Base-by-base conservation (phyloP, 1,284 basidiomycete species). In the Ustilago esculenta region DNA sequence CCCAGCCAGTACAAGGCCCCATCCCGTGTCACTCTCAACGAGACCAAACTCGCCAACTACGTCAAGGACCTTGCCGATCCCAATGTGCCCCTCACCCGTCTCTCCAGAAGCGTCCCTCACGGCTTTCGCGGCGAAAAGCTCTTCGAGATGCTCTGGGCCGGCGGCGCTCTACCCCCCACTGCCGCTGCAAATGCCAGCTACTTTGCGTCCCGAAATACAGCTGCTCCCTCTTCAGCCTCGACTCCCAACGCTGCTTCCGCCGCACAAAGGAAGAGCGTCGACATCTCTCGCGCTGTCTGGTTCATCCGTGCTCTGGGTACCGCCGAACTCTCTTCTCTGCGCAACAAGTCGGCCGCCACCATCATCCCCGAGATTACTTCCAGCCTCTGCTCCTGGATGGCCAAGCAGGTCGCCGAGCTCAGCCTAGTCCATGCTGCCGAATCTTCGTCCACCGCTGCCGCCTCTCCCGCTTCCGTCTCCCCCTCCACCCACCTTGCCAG, bases 231-330 rank as follows among this genome's bases (percentile, higher is more conserved):
- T 17, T 37, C 35, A 43, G 23, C 45, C 18, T 17, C 47, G 9
- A 37, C 40, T 7, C 20, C 59, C 1, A 20, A 55, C 17, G 33
- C 58, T 12, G 20, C 41, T 9, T n/a, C 47, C 0, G 88, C 92
- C 34, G 87, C 89, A 42, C 18, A 25, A 0, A 88, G 92, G 23
- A 58, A 33, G 11, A 49, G 57, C 33, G 92, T 98, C 27, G 89
- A 91, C 1, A 87, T 94, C 36, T 86, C 89, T 1, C 86, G 96
- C 23, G 96, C 96, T 0, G 86, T 96, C 3, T 99, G 96, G 96
- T 94, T 96, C 81, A 87, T 98, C 25, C 87, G 94, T 12, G 91
- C 94, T 1, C 88, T 95, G 50, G 96, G 95, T n/a, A 92, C 91
- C 1, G 94, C 93, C 74, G 95, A 98, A 82, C 93, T 93, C 35